Evolutionary conservation across 306 rosid species (phyloP), one percentile per base, ranked within the genome.

Genomic region (Sesbania bispinosa): DNA sequence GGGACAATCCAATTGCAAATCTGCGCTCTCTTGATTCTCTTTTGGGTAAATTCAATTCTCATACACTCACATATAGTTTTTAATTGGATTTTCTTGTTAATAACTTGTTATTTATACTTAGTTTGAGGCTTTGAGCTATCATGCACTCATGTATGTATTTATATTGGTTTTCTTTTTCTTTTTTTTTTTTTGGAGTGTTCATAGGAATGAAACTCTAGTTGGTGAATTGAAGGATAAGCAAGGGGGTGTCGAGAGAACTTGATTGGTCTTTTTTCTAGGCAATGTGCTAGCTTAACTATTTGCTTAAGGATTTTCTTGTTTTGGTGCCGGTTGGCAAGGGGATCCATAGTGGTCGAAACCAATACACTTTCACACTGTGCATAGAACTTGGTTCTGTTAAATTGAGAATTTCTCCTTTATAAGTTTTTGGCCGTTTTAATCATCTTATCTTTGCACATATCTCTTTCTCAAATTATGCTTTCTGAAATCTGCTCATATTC

Each of bases 11-110:
- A 16, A 71, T 95, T 35, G 93, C 96, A 32, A 91, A 89, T 73
- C 76, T 91, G 84, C 83, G 96, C 75, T 89, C 99, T 4, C 83
- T 95, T 69, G 97, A 95, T 84, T 86, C 90, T 0, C 92, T 95
- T 39, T 62, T 91, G 46, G 99, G 99, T 95, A 79, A 74, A 24
- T 79, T 58, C 27, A 21, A 20, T 67, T 26, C 57, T 46, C 42
- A 1, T 4, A 0, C 4, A 19, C 32, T 14, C n/a, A 16, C 1
- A 36, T 45, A 47, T 23, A 4, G 2, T 58, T 48, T 75, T 35
- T 41, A 0, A 35, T 53, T 59, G 13, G 39, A 7, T 58, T 46
- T 36, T 36, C 5, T 36, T 43, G 53, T 38, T 59, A 20, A 6
- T 62, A 1, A 0, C 23, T n/a, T 64, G 71, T 61, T 69, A 18